phyloP scores from a whole-genome alignment of 2,329 filamentous ascomycete species.

The Fusarium pilosicola region DNA sequence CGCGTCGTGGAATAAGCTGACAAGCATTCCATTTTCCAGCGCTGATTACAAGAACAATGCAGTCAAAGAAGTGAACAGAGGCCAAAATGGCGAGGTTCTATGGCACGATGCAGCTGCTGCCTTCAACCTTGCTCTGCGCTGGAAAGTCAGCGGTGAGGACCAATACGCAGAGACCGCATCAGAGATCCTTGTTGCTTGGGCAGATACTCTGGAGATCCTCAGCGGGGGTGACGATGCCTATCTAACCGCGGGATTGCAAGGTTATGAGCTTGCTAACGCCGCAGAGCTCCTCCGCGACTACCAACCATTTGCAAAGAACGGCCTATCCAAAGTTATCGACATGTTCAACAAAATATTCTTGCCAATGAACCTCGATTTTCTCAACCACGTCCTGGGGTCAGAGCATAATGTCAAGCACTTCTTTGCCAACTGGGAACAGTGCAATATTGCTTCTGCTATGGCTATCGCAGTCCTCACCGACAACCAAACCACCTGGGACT shows the following conservation, averaged over 20 bases:
- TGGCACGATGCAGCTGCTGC: conserved; percentile 7
- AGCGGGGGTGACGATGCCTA: conserved; percentile 4
- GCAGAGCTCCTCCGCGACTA: conserved; percentile 55
- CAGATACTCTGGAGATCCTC: not conserved
- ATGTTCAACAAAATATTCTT: not conserved
- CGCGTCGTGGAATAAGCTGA: not conserved
- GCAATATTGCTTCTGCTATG: conserved; percentile 22
- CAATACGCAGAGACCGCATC: not conserved
- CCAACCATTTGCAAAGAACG: not conserved
- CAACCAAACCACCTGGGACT: conserved; percentile 12
- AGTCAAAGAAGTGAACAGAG: not conserved
- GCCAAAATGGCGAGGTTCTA: not conserved
- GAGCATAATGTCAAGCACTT: conserved; percentile 15
- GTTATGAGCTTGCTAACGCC: conserved; percentile 59
- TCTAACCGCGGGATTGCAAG: conserved; percentile 56
- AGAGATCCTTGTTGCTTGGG: not conserved
- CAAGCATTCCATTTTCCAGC: not conserved
- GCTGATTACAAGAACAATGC: not conserved
- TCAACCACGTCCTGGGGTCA: not conserved
- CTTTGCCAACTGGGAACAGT: conserved; percentile 26
- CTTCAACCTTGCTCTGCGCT: not conserved
- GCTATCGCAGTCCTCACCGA: conserved; percentile 20
- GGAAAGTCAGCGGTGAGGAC: not conserved
- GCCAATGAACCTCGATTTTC: conserved; percentile 2
- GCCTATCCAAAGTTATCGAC: not conserved